A percentile compares a stretch with the other conserved stretches of the same genome.
Evolutionary conservation across 345 rosid genomes (phyloP).

Genomic region (Trapa bicornis): DNA sequence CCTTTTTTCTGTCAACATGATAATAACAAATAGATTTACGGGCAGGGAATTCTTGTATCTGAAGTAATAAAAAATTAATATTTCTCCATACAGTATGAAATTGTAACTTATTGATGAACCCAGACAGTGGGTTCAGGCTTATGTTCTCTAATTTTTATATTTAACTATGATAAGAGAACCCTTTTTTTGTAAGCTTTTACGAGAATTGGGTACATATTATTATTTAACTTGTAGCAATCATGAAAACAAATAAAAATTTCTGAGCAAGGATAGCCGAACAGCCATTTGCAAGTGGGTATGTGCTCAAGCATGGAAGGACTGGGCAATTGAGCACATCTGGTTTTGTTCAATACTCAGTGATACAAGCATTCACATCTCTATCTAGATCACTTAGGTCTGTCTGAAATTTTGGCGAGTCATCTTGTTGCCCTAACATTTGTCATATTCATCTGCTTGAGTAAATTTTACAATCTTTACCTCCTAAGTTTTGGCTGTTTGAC

Average conservation of each 20-base stretch:
- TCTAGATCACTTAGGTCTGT: background rate
- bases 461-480: background rate
- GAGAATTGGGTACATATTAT: too few relatives aligned
- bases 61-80: background rate
- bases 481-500: slow-evolving; percentile 5
- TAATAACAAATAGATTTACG: background rate
- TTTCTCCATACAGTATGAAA: background rate
- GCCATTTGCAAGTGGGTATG: too few relatives aligned
- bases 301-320: slow-evolving; percentile 13
- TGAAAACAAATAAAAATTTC: too few relatives aligned
- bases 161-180: too few relatives aligned
- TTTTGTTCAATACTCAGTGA: too few relatives aligned
- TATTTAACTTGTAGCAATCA: too few relatives aligned
- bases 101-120: background rate
- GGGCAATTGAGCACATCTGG: slow-evolving; percentile 1
- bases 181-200: too few relatives aligned
- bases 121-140: background rate
- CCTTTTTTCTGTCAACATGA: background rate
- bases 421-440: too few relatives aligned
- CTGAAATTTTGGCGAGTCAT: background rate
- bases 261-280: too few relatives aligned
- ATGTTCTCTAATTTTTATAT: too few relatives aligned
- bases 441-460: too few relatives aligned
- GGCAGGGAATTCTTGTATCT: background rate
- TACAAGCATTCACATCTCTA: too few relatives aligned